phyloP scores from a whole-genome alignment of 2,329 filamentous ascomycete species.

The Diaporthe batatas region DNA sequence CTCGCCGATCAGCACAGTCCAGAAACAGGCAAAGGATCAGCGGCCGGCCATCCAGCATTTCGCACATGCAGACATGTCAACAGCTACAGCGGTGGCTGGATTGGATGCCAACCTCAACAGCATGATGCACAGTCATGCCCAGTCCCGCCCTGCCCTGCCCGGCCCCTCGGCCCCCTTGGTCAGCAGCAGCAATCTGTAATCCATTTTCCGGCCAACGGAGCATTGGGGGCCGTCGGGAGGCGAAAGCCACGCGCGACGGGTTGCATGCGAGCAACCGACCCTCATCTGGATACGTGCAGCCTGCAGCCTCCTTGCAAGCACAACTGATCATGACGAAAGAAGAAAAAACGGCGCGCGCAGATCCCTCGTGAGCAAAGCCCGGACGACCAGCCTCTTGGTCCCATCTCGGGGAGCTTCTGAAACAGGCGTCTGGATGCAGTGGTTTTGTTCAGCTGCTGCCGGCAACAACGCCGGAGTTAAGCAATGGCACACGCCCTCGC shows the following conservation, averaged over 20 bases:
- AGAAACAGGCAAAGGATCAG: slow-evolving; percentile 13
- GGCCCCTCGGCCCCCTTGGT: not conserved
- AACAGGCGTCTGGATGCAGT: slow-evolving; percentile 24
- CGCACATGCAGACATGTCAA: not conserved
- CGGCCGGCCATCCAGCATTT: not conserved
- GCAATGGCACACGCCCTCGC: not conserved
- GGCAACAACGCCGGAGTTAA: slow-evolving; percentile 21
- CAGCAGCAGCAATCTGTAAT: not conserved
- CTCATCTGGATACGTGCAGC: slow-evolving; percentile 6
- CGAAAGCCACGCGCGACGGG: slow-evolving; percentile 17
- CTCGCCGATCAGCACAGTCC: slow-evolving; percentile 22
- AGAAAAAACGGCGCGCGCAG: slow-evolving; percentile 1
- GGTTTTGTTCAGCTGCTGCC: slow-evolving; percentile 8
- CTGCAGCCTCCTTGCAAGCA: not conserved
- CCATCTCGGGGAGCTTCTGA: slow-evolving; percentile 13
- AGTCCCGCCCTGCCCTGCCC: not conserved
- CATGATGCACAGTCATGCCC: not conserved
- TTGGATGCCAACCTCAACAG: not conserved
- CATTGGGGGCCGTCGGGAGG: slow-evolving; percentile 26
- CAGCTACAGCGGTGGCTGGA: too few relatives aligned
- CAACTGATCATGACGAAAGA: not conserved
- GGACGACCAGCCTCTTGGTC: slow-evolving; percentile 5
- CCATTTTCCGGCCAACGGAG: not conserved
- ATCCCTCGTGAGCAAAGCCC: slow-evolving; percentile 18
- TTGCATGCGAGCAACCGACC: not conserved